phyloP scores from a whole-genome alignment of 2,329 filamentous ascomycete species.

The Tolypocladium amazonense region DNA sequence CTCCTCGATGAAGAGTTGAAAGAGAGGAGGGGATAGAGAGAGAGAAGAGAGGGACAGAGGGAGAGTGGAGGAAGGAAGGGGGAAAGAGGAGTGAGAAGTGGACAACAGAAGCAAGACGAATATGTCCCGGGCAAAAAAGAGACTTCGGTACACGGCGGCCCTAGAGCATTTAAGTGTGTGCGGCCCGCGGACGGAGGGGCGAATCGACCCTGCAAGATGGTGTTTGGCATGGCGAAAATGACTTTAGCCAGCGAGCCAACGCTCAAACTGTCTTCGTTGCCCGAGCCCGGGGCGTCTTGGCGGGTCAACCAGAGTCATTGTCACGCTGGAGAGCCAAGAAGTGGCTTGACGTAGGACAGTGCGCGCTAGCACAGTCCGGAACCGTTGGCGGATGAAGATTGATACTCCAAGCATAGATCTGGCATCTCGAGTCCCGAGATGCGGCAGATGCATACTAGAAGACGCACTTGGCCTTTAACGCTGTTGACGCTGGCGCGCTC shows the following conservation, averaged over 20 bases:
- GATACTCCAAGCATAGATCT: neutral
- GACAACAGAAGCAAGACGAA: neutral
- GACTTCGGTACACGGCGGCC: neutral
- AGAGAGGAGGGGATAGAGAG: neutral
- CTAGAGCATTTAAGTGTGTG: neutral
- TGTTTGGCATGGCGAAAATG: neutral
- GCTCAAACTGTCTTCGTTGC: neutral
- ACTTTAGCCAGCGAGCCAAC: neutral
- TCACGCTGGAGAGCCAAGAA: neutral
- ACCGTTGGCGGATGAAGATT: neutral
- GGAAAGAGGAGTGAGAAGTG: neutral
- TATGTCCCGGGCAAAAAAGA: neutral
- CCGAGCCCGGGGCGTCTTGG: neutral
- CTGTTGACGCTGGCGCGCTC: neutral
- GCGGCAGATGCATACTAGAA: neutral
- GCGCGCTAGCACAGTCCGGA: neutral
- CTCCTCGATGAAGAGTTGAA: neutral
- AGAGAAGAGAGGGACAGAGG: too few relatives aligned
- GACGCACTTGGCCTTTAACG: neutral
- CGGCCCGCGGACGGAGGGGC: neutral
- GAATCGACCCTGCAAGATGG: neutral
- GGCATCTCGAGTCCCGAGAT: neutral
- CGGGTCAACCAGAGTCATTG: neutral
- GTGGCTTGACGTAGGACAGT: neutral
- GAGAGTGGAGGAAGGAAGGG: too few relatives aligned